Evolutionary conservation across 2,329 filamentous ascomycete genomes (phyloP).

Genomic region (Trichoderma sp.): DNA sequence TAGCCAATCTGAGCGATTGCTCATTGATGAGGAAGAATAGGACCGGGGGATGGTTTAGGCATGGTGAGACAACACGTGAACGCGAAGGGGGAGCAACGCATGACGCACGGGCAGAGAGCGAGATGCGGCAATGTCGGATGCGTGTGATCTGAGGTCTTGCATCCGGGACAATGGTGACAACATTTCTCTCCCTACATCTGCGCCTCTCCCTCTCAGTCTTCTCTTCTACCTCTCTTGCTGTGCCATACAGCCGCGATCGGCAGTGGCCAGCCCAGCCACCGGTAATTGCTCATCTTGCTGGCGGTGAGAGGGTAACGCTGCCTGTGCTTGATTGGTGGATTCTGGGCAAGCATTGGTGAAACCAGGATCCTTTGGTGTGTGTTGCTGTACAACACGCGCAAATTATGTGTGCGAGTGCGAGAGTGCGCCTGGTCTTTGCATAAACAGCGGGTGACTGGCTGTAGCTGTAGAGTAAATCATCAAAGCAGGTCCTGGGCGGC

Average conservation of each 20-base stretch:
- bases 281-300: not conserved
- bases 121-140: conserved; percentile 20
- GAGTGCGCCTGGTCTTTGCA: not conserved
- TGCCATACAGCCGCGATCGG: not conserved
- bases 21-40: not conserved
- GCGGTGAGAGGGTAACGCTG: not conserved
- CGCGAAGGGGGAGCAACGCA: not conserved
- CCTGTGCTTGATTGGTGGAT: not conserved
- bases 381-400: not conserved
- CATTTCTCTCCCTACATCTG: not conserved
- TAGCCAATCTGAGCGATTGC: not conserved
- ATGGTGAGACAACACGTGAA: conserved; percentile 27
- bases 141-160: not conserved
- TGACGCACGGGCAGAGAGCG: conserved; percentile 6
- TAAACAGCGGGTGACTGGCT: not conserved
- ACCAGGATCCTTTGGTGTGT: not conserved
- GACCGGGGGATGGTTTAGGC: not conserved
- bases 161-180: not conserved
- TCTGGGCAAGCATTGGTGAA: conserved; percentile 2
- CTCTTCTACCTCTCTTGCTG: not conserved
- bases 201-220: not conserved
- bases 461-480: not conserved
- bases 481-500: not conserved
- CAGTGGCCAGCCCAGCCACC: not conserved
- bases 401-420: not conserved